phyloP scores from a whole-genome alignment of 495 filamentous ascomycete species.

The Podospora comata region DNA sequence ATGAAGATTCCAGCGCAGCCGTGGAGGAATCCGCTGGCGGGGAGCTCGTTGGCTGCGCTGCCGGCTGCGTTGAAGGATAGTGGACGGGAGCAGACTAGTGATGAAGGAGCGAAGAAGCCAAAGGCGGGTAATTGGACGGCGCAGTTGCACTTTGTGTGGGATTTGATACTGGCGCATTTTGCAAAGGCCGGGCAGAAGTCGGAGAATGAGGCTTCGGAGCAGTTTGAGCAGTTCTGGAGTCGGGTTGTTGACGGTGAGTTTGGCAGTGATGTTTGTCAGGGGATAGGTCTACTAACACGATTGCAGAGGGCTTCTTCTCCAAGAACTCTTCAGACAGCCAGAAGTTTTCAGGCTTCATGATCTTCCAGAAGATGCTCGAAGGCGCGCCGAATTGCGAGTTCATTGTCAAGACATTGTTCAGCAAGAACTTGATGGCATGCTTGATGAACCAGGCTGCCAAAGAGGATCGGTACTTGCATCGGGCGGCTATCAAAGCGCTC shows the following conservation, averaged over 20 bases:
- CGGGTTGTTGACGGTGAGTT: slow-evolving; percentile 78
- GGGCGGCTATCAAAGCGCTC: slow-evolving; percentile 67
- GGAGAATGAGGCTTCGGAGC: slow-evolving; percentile 31
- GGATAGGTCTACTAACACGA: slow-evolving; percentile 26
- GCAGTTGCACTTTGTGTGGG: slow-evolving; percentile 86
- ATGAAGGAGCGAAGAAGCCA: slow-evolving; percentile 32
- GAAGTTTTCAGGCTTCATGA: slow-evolving; percentile 85
- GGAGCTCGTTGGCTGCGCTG: slow-evolving; percentile 58
- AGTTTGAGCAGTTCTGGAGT: slow-evolving; percentile 82
- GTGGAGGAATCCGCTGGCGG: slow-evolving; percentile 74
- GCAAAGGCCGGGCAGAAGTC: slow-evolving; percentile 33
- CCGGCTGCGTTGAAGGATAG: slow-evolving; percentile 78
- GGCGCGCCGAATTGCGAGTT: slow-evolving; percentile 34
- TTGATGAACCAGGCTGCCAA: slow-evolving; percentile 82
- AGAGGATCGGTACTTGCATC: slow-evolving; percentile 80
- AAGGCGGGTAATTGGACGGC: slow-evolving; percentile 67
- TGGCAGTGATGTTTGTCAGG: neutral
- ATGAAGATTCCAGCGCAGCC: slow-evolving; percentile 61
- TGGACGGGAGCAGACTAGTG: slow-evolving; percentile 51
- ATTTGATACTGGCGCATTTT: slow-evolving; percentile 60
- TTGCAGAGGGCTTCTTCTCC: slow-evolving; percentile 73
- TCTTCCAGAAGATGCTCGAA: slow-evolving; percentile 71
- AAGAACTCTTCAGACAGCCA: slow-evolving; percentile 76
- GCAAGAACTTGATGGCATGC: slow-evolving; percentile 75
- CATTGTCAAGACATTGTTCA: slow-evolving; percentile 58